Conservation (phyloP, 1,284 basidiomycete genomes). For the Ustilago shanxiensis region DNA sequence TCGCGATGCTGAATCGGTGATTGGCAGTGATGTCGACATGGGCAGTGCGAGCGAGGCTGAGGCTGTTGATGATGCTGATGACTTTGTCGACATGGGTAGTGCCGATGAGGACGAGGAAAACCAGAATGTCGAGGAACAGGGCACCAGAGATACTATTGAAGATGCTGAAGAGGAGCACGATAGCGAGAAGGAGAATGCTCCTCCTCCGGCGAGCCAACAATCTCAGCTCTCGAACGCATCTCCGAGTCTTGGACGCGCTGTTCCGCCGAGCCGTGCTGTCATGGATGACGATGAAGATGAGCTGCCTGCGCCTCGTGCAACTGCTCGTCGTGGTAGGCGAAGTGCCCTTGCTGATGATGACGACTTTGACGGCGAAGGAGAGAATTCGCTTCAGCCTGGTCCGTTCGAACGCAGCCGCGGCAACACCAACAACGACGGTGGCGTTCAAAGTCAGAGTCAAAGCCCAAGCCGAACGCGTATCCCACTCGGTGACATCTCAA, state of each 20-base stretch:
- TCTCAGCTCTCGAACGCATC: slow-evolving; percentile 26
- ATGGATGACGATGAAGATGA: slow-evolving; percentile 54
- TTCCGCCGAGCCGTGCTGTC: slow-evolving; percentile 35
- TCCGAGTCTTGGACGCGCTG: slow-evolving; percentile 18
- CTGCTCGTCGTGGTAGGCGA: slow-evolving; percentile 23
- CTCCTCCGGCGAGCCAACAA: slow-evolving; percentile 42
- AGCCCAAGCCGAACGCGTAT: slow-evolving; percentile 23
- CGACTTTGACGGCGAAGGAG: slow-evolving; percentile 36
- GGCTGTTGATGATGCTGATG: slow-evolving; percentile 30
- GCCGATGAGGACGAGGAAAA: slow-evolving; percentile 28
- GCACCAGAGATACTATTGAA: slow-evolving; percentile 22
- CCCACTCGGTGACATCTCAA: slow-evolving; percentile 45
- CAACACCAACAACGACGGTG: slow-evolving; percentile 1
- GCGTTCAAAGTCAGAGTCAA: slow-evolving; percentile 17
- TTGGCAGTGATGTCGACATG: slow-evolving; percentile 49
- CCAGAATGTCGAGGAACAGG: slow-evolving; percentile 10
- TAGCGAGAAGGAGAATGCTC: slow-evolving; percentile 64
- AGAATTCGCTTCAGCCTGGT: slow-evolving; percentile 34
- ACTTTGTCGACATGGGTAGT: slow-evolving; percentile 28
- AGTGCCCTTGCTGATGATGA: slow-evolving; percentile 42
- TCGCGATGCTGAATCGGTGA: slow-evolving; percentile 40
- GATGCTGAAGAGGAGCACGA: slow-evolving; percentile 43
- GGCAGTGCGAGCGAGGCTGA: slow-evolving; percentile 49
- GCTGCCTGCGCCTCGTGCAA: slow-evolving; percentile 31
- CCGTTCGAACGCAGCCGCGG: slow-evolving; percentile 29